Conservation (phyloP, 2,329 filamentous ascomycete genomes). For the Macrophomina tecta region DNA sequence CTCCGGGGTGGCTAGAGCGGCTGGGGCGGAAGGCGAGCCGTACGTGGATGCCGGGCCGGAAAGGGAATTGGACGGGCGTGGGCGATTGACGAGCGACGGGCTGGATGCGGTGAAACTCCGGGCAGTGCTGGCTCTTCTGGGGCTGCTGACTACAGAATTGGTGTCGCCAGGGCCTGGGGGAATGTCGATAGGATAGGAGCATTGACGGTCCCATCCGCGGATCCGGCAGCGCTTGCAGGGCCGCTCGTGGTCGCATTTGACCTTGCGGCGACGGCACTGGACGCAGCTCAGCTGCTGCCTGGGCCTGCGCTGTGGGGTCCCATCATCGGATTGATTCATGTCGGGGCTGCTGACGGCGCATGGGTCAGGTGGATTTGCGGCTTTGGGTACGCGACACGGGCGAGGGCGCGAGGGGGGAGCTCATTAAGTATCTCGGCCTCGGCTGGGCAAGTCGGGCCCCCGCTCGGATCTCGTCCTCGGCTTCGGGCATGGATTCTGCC, state of each 20-base stretch:
- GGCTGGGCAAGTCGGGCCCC: not conserved
- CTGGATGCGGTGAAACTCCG: not conserved
- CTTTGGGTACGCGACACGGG: not conserved
- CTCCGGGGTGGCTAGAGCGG: not conserved
- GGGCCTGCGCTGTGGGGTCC: not conserved
- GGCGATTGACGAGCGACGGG: not conserved
- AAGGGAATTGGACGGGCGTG: not conserved
- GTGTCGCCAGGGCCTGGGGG: not conserved
- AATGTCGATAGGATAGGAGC: constrained; percentile 9
- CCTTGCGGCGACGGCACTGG: constrained; percentile 26
- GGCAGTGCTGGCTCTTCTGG: not conserved
- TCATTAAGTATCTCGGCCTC: constrained; percentile 19
- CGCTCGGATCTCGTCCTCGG: constrained; percentile 7
- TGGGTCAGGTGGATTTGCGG: not conserved
- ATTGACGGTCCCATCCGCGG: constrained; percentile 11
- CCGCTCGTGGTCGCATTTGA: constrained; percentile 26
- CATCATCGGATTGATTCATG: not conserved
- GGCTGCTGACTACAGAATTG: not conserved
- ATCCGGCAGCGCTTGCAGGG: constrained; percentile 22
- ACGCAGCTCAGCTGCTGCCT: constrained; percentile 23
- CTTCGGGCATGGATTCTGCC: not conserved
- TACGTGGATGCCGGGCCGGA: not conserved
- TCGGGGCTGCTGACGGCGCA: not conserved
- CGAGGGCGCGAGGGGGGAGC: not conserved
- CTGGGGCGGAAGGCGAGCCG: not conserved